Percentiles rank a stretch among this genome's conserved stretches.
Evolutionary conservation across 2,329 filamentous ascomycete genomes (phyloP).

Genomic region (Huntiella omanensis): DNA sequence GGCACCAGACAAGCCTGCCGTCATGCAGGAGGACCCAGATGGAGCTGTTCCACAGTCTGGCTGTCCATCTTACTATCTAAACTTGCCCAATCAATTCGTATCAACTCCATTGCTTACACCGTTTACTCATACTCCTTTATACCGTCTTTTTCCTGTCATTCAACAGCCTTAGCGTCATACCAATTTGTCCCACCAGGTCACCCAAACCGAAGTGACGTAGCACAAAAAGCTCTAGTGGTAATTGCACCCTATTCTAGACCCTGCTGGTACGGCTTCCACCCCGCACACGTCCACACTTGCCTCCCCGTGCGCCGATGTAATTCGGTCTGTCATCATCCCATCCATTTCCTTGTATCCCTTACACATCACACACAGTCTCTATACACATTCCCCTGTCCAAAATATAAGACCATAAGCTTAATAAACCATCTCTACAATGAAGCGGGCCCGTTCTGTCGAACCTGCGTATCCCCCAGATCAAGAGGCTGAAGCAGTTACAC

Average conservation of each 20-base stretch:
- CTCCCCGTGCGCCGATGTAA: not conserved
- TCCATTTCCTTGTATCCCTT: not conserved
- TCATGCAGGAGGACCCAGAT: no score
- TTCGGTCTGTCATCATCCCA: not conserved
- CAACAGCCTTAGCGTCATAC: no score
- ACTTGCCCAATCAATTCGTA: no score
- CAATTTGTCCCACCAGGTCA: no score
- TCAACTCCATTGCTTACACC: no score
- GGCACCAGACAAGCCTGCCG: no score
- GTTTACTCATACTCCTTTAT: not conserved
- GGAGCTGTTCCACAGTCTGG: no score
- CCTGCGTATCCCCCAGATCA: slow-evolving; percentile 16
- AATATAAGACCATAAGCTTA: slow-evolving; percentile 6
- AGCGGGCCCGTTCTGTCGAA: slow-evolving; percentile 43
- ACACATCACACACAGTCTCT: not conserved
- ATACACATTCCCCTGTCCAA: not conserved
- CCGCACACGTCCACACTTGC: not conserved
- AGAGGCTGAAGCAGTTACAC: slow-evolving; percentile 1
- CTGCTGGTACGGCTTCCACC: slow-evolving; percentile 8
- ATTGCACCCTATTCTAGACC: not conserved
- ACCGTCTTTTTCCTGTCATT: not conserved
- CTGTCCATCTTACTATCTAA: no score
- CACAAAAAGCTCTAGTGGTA: no score
- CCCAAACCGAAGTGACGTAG: no score
- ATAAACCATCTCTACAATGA: slow-evolving; percentile 25